Evolutionary conservation across 1,284 basidiomycete genomes (phyloP).

Genomic region (Trametes hirsuta): DNA sequence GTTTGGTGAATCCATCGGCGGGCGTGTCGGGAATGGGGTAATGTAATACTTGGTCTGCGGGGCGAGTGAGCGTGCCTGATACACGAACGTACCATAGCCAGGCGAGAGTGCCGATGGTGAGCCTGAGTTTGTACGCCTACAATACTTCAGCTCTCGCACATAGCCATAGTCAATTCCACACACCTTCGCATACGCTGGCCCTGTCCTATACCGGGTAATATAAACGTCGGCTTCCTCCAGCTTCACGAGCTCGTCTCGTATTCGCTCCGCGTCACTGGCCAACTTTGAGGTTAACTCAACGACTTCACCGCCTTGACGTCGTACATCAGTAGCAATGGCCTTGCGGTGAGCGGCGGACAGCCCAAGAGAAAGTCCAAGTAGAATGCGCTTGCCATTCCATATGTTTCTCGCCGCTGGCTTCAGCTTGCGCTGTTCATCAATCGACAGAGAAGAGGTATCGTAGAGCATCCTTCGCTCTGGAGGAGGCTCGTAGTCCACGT

Average conservation of each 20-base stretch:
- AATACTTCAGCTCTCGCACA: neutral
- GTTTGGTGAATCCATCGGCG: constrained; percentile 42
- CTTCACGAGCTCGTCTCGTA: constrained; percentile 39
- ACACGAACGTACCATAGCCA: constrained; percentile 84
- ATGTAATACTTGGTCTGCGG: constrained; percentile 67
- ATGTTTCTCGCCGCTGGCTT: constrained; percentile 33
- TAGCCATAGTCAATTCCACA: constrained; percentile 9
- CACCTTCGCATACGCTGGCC: constrained; percentile 70
- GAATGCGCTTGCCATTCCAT: constrained; percentile 56
- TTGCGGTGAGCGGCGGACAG: constrained; percentile 50
- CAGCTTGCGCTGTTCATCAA: constrained; percentile 23
- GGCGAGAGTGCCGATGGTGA: constrained; percentile 75
- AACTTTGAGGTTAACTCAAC: constrained; percentile 40
- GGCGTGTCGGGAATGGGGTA: constrained; percentile 53
- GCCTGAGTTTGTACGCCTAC: constrained; percentile 60
- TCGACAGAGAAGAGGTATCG: constrained; percentile 37
- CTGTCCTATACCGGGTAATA: constrained; percentile 69
- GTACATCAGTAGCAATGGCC: constrained; percentile 61
- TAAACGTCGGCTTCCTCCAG: constrained; percentile 65
- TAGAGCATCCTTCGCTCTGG: constrained; percentile 49
- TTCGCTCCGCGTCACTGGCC: constrained; percentile 35
- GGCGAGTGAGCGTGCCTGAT: constrained; percentile 61
- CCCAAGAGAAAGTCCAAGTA: constrained; percentile 61
- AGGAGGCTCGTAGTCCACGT: constrained; percentile 37
- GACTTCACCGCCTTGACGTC: constrained; percentile 57